phyloP scores from a whole-genome alignment of 2,329 filamentous ascomycete species.

The Lachnellula occidentalis region DNA sequence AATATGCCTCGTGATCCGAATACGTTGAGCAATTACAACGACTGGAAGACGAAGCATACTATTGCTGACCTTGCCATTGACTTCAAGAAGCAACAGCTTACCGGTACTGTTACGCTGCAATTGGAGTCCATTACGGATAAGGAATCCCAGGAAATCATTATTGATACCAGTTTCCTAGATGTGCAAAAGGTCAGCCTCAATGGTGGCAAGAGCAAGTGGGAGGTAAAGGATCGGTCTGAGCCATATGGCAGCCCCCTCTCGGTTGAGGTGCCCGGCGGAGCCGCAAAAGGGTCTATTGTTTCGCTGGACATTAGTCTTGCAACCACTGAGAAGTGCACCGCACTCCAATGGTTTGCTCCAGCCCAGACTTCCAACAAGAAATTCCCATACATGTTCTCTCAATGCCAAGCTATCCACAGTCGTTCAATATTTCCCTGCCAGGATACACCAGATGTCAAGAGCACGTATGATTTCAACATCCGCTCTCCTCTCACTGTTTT shows the following conservation, averaged over 20 bases:
- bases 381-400: slow-evolving; percentile 95
- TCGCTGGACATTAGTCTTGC: slow-evolving; percentile 62
- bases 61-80: slow-evolving; percentile 76
- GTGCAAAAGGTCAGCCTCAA: slow-evolving; percentile 68
- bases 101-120: slow-evolving; percentile 69
- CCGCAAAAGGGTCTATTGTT: slow-evolving; percentile 47
- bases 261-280: slow-evolving; percentile 53
- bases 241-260: slow-evolving; percentile 71
- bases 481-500: slow-evolving; percentile 84
- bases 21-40: slow-evolving; percentile 86
- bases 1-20: slow-evolving; percentile 65
- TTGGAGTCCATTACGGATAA: slow-evolving; percentile 72
- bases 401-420: slow-evolving; percentile 94
- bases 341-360: slow-evolving; percentile 90
- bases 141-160: slow-evolving; percentile 68
- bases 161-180: slow-evolving; percentile 82
- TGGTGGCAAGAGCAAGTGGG: slow-evolving; percentile 59
- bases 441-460: slow-evolving; percentile 95
- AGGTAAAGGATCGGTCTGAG: slow-evolving; percentile 57
- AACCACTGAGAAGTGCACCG: slow-evolving; percentile 85
- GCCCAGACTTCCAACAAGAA: slow-evolving; percentile 94
- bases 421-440: slow-evolving; percentile 94
- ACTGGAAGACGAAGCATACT: slow-evolving; percentile 80
- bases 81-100: slow-evolving; percentile 72
- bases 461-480: slow-evolving; percentile 86